Evolutionary conservation across 345 rosid species (phyloP), one percentile per base, ranked within the genome.

Genomic region (Combretum micranthum): DNA sequence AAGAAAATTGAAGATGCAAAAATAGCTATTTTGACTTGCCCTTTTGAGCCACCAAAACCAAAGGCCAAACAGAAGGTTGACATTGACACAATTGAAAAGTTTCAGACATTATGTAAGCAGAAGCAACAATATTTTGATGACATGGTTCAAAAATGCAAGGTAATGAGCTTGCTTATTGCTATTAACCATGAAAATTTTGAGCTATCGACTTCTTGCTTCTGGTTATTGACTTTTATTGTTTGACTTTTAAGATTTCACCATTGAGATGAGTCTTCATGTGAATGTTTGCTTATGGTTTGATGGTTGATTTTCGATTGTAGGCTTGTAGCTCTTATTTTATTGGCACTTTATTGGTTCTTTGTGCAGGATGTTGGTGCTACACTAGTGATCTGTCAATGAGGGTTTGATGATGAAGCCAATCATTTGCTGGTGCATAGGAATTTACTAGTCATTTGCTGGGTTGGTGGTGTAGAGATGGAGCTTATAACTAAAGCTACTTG

Each of bases 41-140:
- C 99, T 46, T 90, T 93, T 77, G 97, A 90, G 79, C 97, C 99
- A 50, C 97, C 99, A 1, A 91, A 93, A 83, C 97, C 97, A 2
- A 90, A 93, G 78, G 90, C 99, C 47, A 93, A 93, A 55, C 99
- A 93, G 79, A 93, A 93, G 96, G 94, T 93, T 70, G 99, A 93
- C 59, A 87, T 93, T 72, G 96, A 93, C 74, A 83, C 90, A 0
- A 97, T 93, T 57, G 99, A 93, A 64, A 93, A 90, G 84, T 93
- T 93, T 63, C 83, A 93, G 80, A 83, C 84, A 42, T 64, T 93
- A 61, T 97, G 96, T 50, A 66, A 62, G 75, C 99, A 93, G 69
- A 97, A 93, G 77, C 84, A 72, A 72, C 80, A 87, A 69, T 93
- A 93, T 73, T 93, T 93, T 3, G 96, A 93, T 59, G 91, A 86